These are phyloP conservation scores for Eleusine coracana DNA, from an alignment of 176 grass and related monocot genomes.

Conservation along the genomic window DNA sequence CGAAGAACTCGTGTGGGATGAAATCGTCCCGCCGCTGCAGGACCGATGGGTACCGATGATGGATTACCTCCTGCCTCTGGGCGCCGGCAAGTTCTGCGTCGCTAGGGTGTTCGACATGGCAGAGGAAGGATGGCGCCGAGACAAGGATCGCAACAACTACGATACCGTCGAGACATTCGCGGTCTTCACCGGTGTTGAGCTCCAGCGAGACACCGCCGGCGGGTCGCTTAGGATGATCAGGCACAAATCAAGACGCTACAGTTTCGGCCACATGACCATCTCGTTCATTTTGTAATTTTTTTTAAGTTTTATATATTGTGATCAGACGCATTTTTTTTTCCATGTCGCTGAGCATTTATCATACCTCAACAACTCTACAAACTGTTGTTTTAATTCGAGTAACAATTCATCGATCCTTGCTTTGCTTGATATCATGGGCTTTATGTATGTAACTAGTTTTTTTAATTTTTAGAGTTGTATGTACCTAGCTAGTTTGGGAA, in stretches of 20 bases:
- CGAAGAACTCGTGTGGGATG: background rate
- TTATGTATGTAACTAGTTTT: no score
- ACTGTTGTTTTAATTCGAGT: no score
- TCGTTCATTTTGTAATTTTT: background rate
- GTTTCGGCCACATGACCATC: background rate
- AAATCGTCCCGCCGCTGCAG: background rate
- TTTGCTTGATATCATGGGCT: no score
- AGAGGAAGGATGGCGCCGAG: background rate
- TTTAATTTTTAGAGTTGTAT: no score
- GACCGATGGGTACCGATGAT: background rate
- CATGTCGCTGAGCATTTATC: no score
- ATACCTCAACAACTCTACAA: no score
- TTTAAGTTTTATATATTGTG: no score
- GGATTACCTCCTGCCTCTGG: background rate
- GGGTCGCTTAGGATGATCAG: conserved; percentile 11
- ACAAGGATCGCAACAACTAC: background rate
- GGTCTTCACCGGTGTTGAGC: conserved; percentile 7
- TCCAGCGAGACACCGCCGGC: background rate
- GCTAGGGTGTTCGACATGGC: conserved; percentile 4
- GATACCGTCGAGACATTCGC: background rate
- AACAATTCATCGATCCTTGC: no score
- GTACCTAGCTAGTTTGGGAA: no score
- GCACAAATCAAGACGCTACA: conserved; percentile 26
- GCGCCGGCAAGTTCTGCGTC: background rate
- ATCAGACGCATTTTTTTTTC: no score